These are phyloP conservation scores for Digitaria exilis DNA, from an alignment of 202 grass and related monocot genomes.

Conservation along the genomic window DNA sequence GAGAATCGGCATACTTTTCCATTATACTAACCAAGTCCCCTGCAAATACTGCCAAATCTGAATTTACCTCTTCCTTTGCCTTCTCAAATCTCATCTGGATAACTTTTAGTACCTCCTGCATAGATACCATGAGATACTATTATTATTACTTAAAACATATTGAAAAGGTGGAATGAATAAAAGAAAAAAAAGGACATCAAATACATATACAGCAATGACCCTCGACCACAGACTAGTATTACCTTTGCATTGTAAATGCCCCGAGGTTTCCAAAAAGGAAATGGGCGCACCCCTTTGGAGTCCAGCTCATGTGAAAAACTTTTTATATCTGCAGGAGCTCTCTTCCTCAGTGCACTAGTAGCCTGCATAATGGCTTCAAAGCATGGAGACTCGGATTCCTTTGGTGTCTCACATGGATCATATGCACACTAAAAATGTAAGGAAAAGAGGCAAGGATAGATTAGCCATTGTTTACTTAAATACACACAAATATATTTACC, in stretches of 20 bases:
- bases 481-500: constrained; percentile 57
- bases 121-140: constrained; percentile 36
- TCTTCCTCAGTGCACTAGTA: constrained; percentile 97
- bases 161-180: constrained; percentile 24
- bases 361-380: constrained; percentile 99
- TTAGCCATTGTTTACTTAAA: constrained; percentile 14
- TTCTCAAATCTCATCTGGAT: constrained; percentile 99
- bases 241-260: constrained; percentile 96
- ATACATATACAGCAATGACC: constrained; percentile 1
- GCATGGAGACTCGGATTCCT: constrained; percentile 97
- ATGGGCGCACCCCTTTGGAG: constrained; percentile 97
- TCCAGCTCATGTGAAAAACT: constrained; percentile 98
- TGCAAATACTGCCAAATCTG: constrained; percentile 94
- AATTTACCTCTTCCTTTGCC: constrained; percentile 97
- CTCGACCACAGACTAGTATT: constrained; percentile 29
- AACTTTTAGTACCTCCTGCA: constrained; percentile 93
- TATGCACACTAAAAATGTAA: constrained; percentile 62
- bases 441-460: constrained; percentile 1
- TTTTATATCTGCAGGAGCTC: constrained; percentile 88
- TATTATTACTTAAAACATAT: constrained; percentile 18
- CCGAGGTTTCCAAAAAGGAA: constrained; percentile 94
- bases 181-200: constrained; percentile 7
- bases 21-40: constrained; percentile 95
- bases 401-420: constrained; percentile 97
- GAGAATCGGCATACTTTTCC: constrained; percentile 89